Evolutionary conservation across 345 rosid genomes (phyloP).

Genomic region (Ceriops decandra): DNA sequence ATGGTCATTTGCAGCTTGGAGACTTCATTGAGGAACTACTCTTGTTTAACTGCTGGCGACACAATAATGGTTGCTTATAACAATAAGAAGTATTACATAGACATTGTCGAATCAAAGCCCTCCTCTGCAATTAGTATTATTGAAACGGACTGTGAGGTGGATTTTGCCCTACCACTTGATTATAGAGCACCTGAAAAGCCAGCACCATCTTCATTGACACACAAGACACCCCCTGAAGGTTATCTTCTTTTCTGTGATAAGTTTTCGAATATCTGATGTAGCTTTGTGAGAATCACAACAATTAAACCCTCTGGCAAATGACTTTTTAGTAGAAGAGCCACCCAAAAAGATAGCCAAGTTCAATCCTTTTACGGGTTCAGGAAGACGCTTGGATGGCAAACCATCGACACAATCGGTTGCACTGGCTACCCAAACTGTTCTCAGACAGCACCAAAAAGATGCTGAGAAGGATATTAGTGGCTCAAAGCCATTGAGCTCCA

Average conservation of each 20-base stretch:
- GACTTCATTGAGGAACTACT: constrained; percentile 62
- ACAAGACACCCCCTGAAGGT: constrained; percentile 45
- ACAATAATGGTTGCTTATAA: constrained; percentile 65
- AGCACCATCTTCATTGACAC: constrained; percentile 19
- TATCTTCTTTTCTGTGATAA: not conserved
- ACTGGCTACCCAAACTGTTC: constrained; percentile 10
- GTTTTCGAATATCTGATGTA: not conserved
- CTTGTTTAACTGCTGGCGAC: constrained; percentile 66
- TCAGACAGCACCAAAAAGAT: constrained; percentile 17
- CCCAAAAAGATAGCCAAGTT: constrained; percentile 40
- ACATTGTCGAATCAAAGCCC: constrained; percentile 66
- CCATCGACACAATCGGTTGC: constrained; percentile 21
- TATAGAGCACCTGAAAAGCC: constrained; percentile 55
- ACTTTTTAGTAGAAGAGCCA: constrained; percentile 38
- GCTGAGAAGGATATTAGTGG: constrained; percentile 19
- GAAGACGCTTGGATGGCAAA: constrained; percentile 58
- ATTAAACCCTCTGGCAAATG: not conserved
- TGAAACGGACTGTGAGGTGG: constrained; percentile 75
- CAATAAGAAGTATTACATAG: constrained; percentile 53
- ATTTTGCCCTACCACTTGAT: constrained; percentile 66
- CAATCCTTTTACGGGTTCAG: constrained; percentile 51
- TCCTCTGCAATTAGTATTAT: constrained; percentile 57
- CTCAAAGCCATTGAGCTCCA: constrained; percentile 26
- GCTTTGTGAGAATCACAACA: not conserved
- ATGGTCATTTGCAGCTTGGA: constrained; percentile 50